Evolutionary conservation across 176 grass and related monocot genomes (phyloP).

Genomic region (Oryza longistaminata): DNA sequence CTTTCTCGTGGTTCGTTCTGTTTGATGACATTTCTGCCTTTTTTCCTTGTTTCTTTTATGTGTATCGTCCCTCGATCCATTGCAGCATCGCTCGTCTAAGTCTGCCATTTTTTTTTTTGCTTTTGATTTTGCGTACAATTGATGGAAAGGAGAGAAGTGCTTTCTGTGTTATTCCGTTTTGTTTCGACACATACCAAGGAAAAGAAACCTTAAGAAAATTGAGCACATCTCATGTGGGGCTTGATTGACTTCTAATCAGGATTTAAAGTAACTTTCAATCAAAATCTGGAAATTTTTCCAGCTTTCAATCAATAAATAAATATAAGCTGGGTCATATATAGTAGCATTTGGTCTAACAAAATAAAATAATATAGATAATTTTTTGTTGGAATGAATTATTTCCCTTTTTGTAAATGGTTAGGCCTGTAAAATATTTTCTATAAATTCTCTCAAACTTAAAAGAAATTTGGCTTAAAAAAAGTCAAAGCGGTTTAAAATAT

Average conservation of each 20-base stretch:
- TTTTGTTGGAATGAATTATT: too few species aligned
- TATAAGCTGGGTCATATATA: neutral
- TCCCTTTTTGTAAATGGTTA: too few species aligned
- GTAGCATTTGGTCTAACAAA: neutral
- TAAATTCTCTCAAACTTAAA: too few species aligned
- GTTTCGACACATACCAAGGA: neutral
- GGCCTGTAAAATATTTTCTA: too few species aligned
- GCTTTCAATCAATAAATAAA: neutral
- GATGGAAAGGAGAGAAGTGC: neutral
- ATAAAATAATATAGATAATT: neutral
- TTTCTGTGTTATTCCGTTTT: neutral
- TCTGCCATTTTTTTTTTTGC: neutral
- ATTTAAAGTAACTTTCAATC: neutral
- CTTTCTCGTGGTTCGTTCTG: conserved; percentile 65
- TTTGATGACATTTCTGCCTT: conserved; percentile 21
- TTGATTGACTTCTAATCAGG: neutral
- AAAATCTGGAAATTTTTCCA: neutral
- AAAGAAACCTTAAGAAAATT: neutral
- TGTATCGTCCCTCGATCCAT: too few species aligned
- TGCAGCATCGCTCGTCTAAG: neutral
- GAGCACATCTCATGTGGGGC: neutral
- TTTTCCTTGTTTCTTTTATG: neutral
- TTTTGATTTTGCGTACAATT: neutral
- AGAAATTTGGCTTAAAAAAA: too few species aligned
- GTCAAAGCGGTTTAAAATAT: too few species aligned